phyloP scores from a whole-genome alignment of 257 asterid species.

The Coffea canephora region DNA sequence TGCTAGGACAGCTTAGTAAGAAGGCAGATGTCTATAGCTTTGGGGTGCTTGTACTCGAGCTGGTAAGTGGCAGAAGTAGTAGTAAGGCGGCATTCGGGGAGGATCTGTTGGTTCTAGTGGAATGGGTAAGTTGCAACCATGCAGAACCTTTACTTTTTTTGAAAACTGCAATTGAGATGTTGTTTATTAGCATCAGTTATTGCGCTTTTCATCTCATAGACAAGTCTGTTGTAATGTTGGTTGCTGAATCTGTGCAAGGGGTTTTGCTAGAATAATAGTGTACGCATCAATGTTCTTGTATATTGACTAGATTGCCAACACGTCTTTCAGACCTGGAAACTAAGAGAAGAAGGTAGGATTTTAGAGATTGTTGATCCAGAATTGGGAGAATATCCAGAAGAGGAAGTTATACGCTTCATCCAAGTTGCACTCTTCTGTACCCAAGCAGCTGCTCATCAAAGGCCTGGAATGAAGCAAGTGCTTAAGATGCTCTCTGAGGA shows the following conservation, averaged over 20 bases:
- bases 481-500: slow-evolving; percentile 61
- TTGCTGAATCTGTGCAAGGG: neutral
- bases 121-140: slow-evolving; percentile 55
- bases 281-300: neutral
- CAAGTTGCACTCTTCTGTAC: slow-evolving; percentile 74
- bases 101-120: slow-evolving; percentile 51
- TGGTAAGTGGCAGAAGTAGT: slow-evolving; percentile 69
- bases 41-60: slow-evolving; percentile 78
- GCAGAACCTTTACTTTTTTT: neutral
- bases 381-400: slow-evolving; percentile 42
- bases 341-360: slow-evolving; percentile 55
- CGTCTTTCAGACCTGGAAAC: slow-evolving; percentile 68
- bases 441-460: slow-evolving; percentile 59
- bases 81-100: slow-evolving; percentile 67
- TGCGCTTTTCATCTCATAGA: neutral
- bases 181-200: neutral
- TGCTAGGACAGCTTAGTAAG: slow-evolving; percentile 68
- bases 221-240: neutral
- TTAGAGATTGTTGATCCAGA: slow-evolving; percentile 67
- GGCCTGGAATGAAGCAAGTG: slow-evolving; percentile 87
- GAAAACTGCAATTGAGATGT: too few species aligned
- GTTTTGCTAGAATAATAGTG: neutral
- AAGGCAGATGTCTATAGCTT: slow-evolving; percentile 82
- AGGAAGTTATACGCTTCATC: slow-evolving; percentile 49
- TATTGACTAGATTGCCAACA: neutral